These are phyloP conservation scores for Bretschneidera sinensis DNA, from an alignment of 345 rosid genomes.

Conservation along the genomic window DNA sequence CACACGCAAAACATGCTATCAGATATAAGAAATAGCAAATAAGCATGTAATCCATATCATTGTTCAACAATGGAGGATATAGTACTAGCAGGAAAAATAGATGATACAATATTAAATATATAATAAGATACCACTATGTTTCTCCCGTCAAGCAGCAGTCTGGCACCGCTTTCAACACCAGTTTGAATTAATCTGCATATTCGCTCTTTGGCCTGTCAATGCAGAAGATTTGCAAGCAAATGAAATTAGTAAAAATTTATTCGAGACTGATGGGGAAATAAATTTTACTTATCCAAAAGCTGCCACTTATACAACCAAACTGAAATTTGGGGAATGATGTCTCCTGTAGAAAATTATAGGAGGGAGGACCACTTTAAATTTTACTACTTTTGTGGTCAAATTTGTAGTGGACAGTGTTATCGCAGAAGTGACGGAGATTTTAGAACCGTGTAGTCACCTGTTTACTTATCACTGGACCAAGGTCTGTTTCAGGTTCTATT, in stretches of 20 bases:
- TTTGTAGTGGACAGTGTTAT: not conserved
- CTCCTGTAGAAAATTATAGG: too few species aligned
- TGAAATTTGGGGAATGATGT: too few species aligned
- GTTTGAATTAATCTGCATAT: constrained; percentile 70
- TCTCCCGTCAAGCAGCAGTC: constrained; percentile 84
- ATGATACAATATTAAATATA: not conserved
- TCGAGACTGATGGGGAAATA: not conserved
- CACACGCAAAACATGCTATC: too few species aligned
- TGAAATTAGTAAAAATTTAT: not conserved
- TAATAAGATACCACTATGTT: constrained; percentile 51
- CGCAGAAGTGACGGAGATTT: not conserved
- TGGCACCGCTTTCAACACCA: constrained; percentile 84
- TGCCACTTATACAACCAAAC: too few species aligned
- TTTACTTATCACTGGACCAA: constrained; percentile 93
- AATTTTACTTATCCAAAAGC: not conserved
- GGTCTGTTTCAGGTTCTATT: constrained; percentile 78
- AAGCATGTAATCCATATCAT: not conserved
- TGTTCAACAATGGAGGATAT: too few species aligned
- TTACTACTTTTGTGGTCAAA: too few species aligned
- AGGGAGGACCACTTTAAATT: not conserved
- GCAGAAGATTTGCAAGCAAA: constrained; percentile 18
- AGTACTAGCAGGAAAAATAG: not conserved
- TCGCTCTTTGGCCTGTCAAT: constrained; percentile 85
- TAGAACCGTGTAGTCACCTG: constrained; percentile 35
- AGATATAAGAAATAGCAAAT: too few species aligned